Evolutionary conservation across 1,139 yeast genomes (phyloP), one percentile per base, ranked within the genome.

Genomic region (Geotrichum cucujoidarum): DNA sequence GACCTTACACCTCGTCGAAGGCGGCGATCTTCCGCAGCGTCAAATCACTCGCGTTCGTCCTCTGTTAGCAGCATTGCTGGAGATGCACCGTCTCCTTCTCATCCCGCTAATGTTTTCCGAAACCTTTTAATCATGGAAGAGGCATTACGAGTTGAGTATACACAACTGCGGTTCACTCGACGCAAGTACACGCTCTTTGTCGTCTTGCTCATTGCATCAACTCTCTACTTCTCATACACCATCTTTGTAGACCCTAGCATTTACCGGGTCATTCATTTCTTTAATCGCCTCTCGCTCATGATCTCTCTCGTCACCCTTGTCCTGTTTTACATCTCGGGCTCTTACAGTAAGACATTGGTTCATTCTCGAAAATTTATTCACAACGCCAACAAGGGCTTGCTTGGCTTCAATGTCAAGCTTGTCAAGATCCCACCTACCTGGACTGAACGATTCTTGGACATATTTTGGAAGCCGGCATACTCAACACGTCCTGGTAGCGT

Each of bases 271-370:
- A 56, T 69, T 29, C 60, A 61, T 35, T 60, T 68, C 29, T 43
- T 63, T 56, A 79, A 51, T 63, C 81, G 83, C 58, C 78, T 90
- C 45, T 66, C 79, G 13, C 73, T 86, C 24, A 69, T 86, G 22
- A 85, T 90, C 38, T 77, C 84, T 21, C 57, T 76, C 14, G 80
- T 89, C 33, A 85, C 96, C 0, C 68, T 89, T 47, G 74, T 81
- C 40, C 70, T 92, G 39, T 92, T 88, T 66, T 89, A 85, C 60
- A 68, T 92, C 33, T 84, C 95, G 24, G 98, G 97, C 1, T 94
- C 89, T 65, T 90, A 90, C 64, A 80, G 78, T 52, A 78, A 92
- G 53, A 87, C 96, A 0, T 84, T 92, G 52, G 85, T 86, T 8
- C 71, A 82, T 40, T 95, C 97, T 1, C 75, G 95, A 50, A 76